phyloP scores from a whole-genome alignment of 2,329 filamentous ascomycete species.

The Cucurbitaria berberidis region DNA sequence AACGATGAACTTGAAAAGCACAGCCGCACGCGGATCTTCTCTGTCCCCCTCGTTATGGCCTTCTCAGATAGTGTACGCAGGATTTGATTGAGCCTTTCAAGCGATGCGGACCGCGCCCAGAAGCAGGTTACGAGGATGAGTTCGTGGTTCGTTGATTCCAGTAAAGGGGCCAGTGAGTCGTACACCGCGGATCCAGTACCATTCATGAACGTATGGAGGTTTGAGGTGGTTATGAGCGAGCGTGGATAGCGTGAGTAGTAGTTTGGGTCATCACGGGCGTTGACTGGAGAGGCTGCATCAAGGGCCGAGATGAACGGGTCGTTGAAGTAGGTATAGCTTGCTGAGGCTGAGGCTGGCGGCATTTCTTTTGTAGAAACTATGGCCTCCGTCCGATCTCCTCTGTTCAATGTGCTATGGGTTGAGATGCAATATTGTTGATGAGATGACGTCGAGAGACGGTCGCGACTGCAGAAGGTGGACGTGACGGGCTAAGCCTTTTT shows the following conservation, averaged over 20 bases:
- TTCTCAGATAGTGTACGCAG: conserved; percentile 65
- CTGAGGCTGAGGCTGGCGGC: conserved; percentile 6
- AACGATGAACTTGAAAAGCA: conserved; percentile 78
- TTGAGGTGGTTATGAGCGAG: conserved; percentile 44
- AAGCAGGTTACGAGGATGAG: conserved; percentile 83
- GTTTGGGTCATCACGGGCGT: conserved; percentile 44
- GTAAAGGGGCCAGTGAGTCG: conserved; percentile 62
- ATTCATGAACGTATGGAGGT: conserved; percentile 47
- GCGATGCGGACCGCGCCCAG: conserved; percentile 72
- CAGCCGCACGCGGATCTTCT: conserved; percentile 67
- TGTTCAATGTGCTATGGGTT: neutral
- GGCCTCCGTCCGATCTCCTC: neutral
- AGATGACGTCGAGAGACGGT: conserved; percentile 32
- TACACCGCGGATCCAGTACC: conserved; percentile 56
- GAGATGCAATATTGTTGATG: conserved; percentile 11
- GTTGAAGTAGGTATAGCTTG: conserved; percentile 19
- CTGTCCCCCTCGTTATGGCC: conserved; percentile 39
- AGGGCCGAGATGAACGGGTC: conserved; percentile 39
- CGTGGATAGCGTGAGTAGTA: conserved; percentile 48
- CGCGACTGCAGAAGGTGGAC: conserved; percentile 13
- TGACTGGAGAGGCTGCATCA: conserved; percentile 26
- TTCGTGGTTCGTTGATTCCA: conserved; percentile 66
- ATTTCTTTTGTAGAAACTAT: neutral
- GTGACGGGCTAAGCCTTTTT: conserved; percentile 17
- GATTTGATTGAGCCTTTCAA: conserved; percentile 62